Percentiles rank a stretch among this genome's conserved stretches.
These are phyloP conservation scores for Lentinula novae-zelandiae DNA, from an alignment of 1,284 basidiomycete species.

Conservation along the genomic window DNA sequence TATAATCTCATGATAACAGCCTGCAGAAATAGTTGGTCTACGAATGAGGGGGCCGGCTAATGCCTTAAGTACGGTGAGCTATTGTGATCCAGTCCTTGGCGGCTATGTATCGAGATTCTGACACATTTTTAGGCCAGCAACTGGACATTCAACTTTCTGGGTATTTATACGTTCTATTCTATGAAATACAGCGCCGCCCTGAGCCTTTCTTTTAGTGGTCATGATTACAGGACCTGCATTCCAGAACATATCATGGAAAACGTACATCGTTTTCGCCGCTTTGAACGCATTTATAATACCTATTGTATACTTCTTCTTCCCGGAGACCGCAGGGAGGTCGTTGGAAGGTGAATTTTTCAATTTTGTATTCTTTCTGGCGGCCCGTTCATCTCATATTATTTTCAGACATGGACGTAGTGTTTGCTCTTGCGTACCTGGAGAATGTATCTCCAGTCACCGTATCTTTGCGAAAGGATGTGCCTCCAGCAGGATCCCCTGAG, in stretches of 20 bases:
- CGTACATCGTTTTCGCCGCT: constrained; percentile 61
- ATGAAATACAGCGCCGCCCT: background rate
- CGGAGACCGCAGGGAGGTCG: constrained; percentile 62
- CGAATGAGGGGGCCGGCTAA: constrained; percentile 66
- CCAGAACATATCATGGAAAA: constrained; percentile 56
- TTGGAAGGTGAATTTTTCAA: constrained; percentile 46
- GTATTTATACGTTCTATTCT: constrained; percentile 17
- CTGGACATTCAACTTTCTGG: constrained; percentile 65
- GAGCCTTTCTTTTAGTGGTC: constrained; percentile 30
- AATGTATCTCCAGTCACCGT: constrained; percentile 53
- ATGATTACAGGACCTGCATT: constrained; percentile 67
- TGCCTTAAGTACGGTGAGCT: constrained; percentile 45
- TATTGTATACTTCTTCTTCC: constrained; percentile 61
- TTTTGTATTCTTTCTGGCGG: background rate
- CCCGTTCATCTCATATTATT: constrained; percentile 1
- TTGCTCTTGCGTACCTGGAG: constrained; percentile 55
- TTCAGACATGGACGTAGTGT: constrained; percentile 63
- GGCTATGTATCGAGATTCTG: background rate
- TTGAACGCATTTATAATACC: constrained; percentile 61
- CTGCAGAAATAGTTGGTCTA: constrained; percentile 63
- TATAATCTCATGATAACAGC: constrained; percentile 27
- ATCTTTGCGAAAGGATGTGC: constrained; percentile 53
- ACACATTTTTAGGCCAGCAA: constrained; percentile 33
- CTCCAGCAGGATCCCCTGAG: constrained; percentile 48
- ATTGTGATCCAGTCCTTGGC: background rate